Evolutionary conservation across 345 rosid species (phyloP), one percentile per base, ranked within the genome.

Genomic region (Moringa oleifera): DNA sequence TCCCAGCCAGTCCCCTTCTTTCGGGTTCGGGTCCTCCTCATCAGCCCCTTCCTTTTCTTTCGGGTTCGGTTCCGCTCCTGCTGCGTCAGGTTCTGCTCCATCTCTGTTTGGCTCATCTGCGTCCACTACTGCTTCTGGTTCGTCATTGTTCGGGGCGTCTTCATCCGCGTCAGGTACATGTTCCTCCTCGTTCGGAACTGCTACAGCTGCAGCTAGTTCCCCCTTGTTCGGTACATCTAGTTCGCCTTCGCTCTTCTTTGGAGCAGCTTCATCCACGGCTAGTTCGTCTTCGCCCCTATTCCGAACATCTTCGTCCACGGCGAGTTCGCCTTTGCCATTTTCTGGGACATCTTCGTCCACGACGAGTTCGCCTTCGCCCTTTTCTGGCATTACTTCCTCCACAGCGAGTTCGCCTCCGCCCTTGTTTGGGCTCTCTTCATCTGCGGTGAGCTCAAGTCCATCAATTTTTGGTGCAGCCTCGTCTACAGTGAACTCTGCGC

Each of bases 81-180:
- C 72, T 51, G n/a, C 72, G 28, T 46, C 75, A 18, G 21, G 53
- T 46, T 62, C 81, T 0, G 55, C 37, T 52, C 10, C 79, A 7
- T 57, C 80, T 23, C 70, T 68, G 62, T 79, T 79, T 23, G 80
- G 70, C 1, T 47, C 69, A 10, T n/a, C 76, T 23, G 53, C 72
- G 23, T 67, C 80, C 2, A 23, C 67, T 23, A 56, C 81, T 50
- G 60, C 62, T 46, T 51, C 81, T 15, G 58, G 67, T 9, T 21
- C 88, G 0, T 50, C 79, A 3, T 61, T 56, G 5, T 68, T 75
- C 47, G 81, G 82, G 7, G 31, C 74, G 3, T 4, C 72, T 8
- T 61, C 77, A 0, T 52, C 79, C 25, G 23, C 65, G 20, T 6
- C 47, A 41, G 17, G 9, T 25, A 61, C 77, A 19, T 4, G 67